Base-by-base conservation (phyloP, 495 filamentous ascomycete genomes). In the Aspergillus nidulans region DNA sequence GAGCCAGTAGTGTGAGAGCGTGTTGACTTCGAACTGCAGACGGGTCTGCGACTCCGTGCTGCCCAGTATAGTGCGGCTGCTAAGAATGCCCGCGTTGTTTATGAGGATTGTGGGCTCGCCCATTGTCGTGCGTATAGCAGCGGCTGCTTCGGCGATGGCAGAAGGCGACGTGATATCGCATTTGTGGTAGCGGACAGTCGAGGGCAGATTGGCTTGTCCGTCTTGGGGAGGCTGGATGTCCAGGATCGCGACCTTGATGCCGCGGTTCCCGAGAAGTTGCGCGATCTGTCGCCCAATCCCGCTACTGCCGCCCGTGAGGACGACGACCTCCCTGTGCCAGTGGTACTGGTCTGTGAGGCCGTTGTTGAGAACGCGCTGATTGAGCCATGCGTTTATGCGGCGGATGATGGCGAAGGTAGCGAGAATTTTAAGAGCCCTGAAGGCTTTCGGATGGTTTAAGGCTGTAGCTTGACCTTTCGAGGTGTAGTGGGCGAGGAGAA, bases 21-120 rank as follows among this genome's bases (percentile, higher is more conserved):
- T 78, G 72, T 90, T 92, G 59, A 90, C 85, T 53, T 84, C 82
- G 65, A 90, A 90, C 59, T 82, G 85, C 57, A 83, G 82, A 4
- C 75, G 71, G 48, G 86, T 76, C 50, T 84, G 79, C 5, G 61
- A 63, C 49, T 84, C 80, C 4, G 75, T 77, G 26, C 77, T 66
- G 51, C 75, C 70, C 23, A 89, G 78, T 52, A 91, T 77, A 19
- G 78, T 77, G 21, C 80, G 77, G 32, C 81, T 83, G n/a, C 75
- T 76, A 19, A 76, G 78, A 25, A 87, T 74, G 48, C 86, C 87
- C 1, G 87, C 87, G 64, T 90, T 91, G 75, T 89, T 88, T 71
- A 91, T 85, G 0, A 91, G 71, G 54, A 90, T 71, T 1, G 85
- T 89, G 0, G 88, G 88, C 6, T 76, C 56, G 56, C 87, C 87